Percentiles rank a stretch among this genome's conserved stretches.
Conservation (phyloP, 2,329 filamentous ascomycete species). For the Dryadomyces quercus-mongolicae region DNA sequence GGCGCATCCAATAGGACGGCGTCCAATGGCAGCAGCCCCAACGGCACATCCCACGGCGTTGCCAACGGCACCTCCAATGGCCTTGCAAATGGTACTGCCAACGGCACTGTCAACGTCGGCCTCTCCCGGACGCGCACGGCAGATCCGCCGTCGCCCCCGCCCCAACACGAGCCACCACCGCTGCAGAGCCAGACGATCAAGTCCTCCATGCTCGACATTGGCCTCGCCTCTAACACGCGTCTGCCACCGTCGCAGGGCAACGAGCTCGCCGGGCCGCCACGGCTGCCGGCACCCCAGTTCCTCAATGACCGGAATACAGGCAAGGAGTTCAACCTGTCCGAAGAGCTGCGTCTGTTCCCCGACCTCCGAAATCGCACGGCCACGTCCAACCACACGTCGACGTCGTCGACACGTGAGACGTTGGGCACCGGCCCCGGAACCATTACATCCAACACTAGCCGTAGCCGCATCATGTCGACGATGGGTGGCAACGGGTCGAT, state of each 20-base stretch:
- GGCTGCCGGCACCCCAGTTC: conserved; percentile 5
- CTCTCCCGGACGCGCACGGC: conserved; percentile 4
- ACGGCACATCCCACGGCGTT: conserved; percentile 1
- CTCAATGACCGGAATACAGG: conserved; percentile 11
- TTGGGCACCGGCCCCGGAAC: background rate
- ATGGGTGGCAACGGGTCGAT: conserved; percentile 4
- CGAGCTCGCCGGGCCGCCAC: too few species aligned
- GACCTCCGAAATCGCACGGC: conserved; percentile 13
- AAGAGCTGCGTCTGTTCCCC: conserved; percentile 10
- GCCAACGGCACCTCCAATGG: background rate
- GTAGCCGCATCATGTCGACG: conserved; percentile 7
- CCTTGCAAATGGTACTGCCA: background rate
- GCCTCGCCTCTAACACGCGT: background rate
- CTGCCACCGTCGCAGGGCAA: background rate
- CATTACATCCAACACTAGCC: background rate
- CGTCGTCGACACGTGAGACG: conserved; percentile 8
- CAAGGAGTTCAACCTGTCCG: conserved; percentile 9
- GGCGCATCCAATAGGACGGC: too few species aligned
- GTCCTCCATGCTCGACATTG: conserved; percentile 7
- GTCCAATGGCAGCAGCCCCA: background rate
- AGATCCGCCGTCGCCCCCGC: conserved; percentile 5
- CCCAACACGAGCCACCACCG: conserved; percentile 1
- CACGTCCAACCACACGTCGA: conserved; percentile 15
- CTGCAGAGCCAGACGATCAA: background rate
- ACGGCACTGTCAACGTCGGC: background rate